These are phyloP conservation scores for Plasmodium blacklocki DNA, from an alignment of 169 alveolate species.

Conservation along the genomic window DNA sequence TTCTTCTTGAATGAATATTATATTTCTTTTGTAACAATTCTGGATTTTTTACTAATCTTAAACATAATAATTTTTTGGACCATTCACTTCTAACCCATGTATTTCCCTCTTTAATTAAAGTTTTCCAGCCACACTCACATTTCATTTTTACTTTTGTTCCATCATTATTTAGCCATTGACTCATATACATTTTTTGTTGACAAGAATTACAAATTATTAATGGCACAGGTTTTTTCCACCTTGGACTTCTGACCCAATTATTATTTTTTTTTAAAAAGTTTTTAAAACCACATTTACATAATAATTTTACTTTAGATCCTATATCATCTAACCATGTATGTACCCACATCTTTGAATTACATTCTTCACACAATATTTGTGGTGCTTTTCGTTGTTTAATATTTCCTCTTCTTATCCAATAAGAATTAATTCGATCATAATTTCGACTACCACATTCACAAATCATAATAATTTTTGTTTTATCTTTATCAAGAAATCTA, in stretches of 20 bases:
- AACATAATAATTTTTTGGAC: constrained; percentile 71
- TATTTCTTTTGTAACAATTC: constrained; percentile 47
- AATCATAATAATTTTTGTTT: constrained; percentile 75
- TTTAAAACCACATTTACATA: constrained; percentile 76
- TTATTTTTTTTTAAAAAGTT: constrained; percentile 63
- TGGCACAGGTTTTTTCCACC: constrained; percentile 76
- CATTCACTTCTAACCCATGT: constrained; percentile 78
- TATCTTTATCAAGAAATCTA: constrained; percentile 69
- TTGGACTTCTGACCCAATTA: constrained; percentile 76
- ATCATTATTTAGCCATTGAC: constrained; percentile 75
- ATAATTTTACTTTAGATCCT: constrained; percentile 70
- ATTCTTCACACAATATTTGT: constrained; percentile 68
- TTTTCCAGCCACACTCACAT: constrained; percentile 77
- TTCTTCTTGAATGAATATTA: constrained; percentile 41
- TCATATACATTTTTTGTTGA: constrained; percentile 72
- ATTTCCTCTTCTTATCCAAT: constrained; percentile 61
- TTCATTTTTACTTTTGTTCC: constrained; percentile 76
- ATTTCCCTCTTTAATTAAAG: constrained; percentile 67
- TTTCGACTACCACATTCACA: constrained; percentile 77
- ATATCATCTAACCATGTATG: constrained; percentile 77
- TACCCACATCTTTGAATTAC: constrained; percentile 76
- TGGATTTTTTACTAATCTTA: constrained; percentile 61
- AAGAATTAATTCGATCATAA: constrained; percentile 49
- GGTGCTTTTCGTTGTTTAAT: constrained; percentile 76
- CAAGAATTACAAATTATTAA: constrained; percentile 72